Percentiles rank a stretch among this genome's conserved stretches.
These are phyloP conservation scores for Candida ipomoeae DNA, from an alignment of 805 yeast genomes.

Conservation along the genomic window DNA sequence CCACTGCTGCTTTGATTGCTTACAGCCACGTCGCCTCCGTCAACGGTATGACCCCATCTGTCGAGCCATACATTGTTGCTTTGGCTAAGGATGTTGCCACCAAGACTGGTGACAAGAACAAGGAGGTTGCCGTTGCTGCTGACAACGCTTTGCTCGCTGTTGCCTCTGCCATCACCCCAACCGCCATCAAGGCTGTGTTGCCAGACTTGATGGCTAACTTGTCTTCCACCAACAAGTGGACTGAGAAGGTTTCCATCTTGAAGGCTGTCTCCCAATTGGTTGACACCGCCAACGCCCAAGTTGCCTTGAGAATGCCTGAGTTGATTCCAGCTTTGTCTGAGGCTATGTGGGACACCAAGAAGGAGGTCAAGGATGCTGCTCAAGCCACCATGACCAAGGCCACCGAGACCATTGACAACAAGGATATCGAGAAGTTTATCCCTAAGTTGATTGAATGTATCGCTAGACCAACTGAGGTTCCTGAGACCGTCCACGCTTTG, in stretches of 20 bases:
- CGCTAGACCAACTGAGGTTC: constrained; percentile 94
- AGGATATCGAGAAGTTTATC: constrained; percentile 99
- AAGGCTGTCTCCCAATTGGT: constrained; percentile 83
- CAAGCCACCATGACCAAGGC: constrained; percentile 92
- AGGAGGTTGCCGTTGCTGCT: constrained; percentile 70
- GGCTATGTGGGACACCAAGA: constrained; percentile 99
- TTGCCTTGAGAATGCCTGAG: constrained; percentile 99
- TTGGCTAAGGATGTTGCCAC: constrained; percentile 66
- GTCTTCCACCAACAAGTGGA: constrained; percentile 85
- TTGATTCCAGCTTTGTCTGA: constrained; percentile 97
- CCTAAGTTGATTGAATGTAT: constrained; percentile 96
- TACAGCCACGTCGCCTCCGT: constrained; percentile 78
- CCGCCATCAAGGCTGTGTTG: constrained; percentile 84
- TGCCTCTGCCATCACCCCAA: constrained; percentile 82
- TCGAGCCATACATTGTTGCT: constrained; percentile 90
- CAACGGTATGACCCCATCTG: constrained; percentile 79
- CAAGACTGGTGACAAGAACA: constrained; percentile 89
- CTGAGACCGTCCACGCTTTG: constrained; percentile 96
- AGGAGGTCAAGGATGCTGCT: constrained; percentile 96
- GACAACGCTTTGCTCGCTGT: constrained; percentile 71
- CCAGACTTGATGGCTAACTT: constrained; percentile 74
- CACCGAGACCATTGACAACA: constrained; percentile 97
- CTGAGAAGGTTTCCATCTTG: constrained; percentile 91
- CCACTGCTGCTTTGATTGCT: constrained; percentile 80
- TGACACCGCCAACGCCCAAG: constrained; percentile 90